A percentile compares a stretch with the other conserved stretches of the same genome.
Evolutionary conservation across 805 yeast species (phyloP).

Genomic region (Candida krabiensis): DNA sequence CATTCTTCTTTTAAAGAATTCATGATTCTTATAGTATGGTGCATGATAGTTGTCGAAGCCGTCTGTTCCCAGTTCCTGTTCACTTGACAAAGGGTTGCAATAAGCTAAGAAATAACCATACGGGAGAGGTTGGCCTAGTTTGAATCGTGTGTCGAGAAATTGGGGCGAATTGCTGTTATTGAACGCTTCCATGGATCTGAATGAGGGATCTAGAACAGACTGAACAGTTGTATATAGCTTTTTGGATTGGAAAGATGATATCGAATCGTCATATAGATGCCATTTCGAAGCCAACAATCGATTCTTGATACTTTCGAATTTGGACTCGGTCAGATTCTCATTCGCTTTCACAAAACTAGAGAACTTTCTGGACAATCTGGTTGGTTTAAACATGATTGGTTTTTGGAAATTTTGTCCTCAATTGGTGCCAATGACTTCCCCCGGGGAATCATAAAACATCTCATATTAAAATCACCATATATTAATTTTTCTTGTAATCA

Average conservation of each 20-base stretch:
- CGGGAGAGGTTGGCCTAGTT: slow-evolving; percentile 30
- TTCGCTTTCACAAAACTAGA: slow-evolving; percentile 7
- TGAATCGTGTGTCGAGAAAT: slow-evolving; percentile 16
- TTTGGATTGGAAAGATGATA: slow-evolving; percentile 28
- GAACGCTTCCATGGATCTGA: slow-evolving; percentile 16
- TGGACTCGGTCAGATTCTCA: slow-evolving; percentile 4
- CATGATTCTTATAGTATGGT: slow-evolving; percentile 38
- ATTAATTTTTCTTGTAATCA: no score
- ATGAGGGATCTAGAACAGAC: slow-evolving; percentile 18
- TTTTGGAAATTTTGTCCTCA: slow-evolving; percentile 8
- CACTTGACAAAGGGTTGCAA: slow-evolving; percentile 58
- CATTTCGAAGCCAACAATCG: slow-evolving; percentile 21
- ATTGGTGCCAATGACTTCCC: no score
- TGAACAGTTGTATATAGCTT: slow-evolving; percentile 29
- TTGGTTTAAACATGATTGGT: background rate
- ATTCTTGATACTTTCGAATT: slow-evolving; percentile 12
- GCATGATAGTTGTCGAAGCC: slow-evolving; percentile 83
- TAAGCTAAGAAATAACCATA: slow-evolving; percentile 67
- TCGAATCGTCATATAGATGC: slow-evolving; percentile 26
- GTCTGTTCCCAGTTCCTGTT: slow-evolving; percentile 54
- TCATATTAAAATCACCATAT: no score
- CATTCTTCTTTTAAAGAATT: slow-evolving; percentile 58
- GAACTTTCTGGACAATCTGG: no score
- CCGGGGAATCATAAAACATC: no score
- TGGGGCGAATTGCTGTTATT: background rate